phyloP scores from a whole-genome alignment of 768 basidiomycete genomes.

The Kwoniella sp. region DNA sequence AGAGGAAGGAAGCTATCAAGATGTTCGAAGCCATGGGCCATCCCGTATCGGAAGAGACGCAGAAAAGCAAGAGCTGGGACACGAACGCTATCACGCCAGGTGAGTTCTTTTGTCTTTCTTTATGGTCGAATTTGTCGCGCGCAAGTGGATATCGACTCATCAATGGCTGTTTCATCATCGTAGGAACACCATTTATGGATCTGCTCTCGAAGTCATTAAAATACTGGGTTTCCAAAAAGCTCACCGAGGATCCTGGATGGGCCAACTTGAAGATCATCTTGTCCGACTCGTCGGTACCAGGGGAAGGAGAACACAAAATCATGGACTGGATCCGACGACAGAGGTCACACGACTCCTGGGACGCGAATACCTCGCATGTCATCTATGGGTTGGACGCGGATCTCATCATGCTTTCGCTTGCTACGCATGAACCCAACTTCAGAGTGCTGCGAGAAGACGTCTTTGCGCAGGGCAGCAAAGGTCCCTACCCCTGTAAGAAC shows the following conservation, averaged over 20 bases:
- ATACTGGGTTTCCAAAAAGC: constrained; percentile 95
- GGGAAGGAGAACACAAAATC: constrained; percentile 99
- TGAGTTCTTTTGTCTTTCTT: constrained; percentile 12
- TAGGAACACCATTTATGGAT: constrained; percentile 90
- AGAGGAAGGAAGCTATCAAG: constrained; percentile 75
- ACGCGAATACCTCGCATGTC: constrained; percentile 93
- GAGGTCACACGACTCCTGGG: constrained; percentile 79
- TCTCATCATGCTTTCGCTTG: constrained; percentile 96
- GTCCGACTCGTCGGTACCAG: constrained; percentile 94
- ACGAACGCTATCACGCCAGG: constrained; percentile 98
- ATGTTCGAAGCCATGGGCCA: constrained; percentile 99
- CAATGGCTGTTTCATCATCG: too few relatives aligned
- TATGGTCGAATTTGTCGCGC: too few relatives aligned
- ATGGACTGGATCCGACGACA: constrained; percentile 97
- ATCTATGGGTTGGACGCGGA: constrained; percentile 99
- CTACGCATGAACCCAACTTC: constrained; percentile 98
- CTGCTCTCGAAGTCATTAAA: constrained; percentile 81
- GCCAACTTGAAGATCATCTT: constrained; percentile 94
- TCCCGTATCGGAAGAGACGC: constrained; percentile 71
- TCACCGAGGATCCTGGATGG: constrained; percentile 96
- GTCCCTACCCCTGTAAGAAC: constrained; percentile 75
- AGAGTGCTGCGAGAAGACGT: constrained; percentile 97
- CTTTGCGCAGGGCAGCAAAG: constrained; percentile 76
- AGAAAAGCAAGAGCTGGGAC: constrained; percentile 87
- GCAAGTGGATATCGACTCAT: too few relatives aligned